These are phyloP conservation scores for Hirsutella minnesotensis DNA, from an alignment of 2,329 filamentous ascomycete species.

Conservation along the genomic window DNA sequence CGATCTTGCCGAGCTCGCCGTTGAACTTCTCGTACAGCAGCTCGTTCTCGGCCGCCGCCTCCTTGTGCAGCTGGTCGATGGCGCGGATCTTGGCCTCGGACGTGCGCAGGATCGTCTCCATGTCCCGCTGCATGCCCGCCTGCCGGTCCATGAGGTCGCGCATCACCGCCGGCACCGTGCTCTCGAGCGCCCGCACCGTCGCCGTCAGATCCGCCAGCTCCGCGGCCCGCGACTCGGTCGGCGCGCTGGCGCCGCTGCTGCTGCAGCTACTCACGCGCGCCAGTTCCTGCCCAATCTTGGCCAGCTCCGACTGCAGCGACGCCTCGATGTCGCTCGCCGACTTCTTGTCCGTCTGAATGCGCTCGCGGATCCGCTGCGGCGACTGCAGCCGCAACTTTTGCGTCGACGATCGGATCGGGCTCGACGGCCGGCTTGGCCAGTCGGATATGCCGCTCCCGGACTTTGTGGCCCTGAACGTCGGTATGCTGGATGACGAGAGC, in stretches of 20 bases:
- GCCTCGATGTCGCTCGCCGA: slow-evolving; percentile 59
- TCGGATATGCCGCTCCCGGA: slow-evolving; percentile 14
- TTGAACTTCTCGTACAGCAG: slow-evolving; percentile 88
- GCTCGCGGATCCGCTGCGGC: slow-evolving; percentile 68
- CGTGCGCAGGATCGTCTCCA: slow-evolving; percentile 59
- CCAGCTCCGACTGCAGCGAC: slow-evolving; percentile 62
- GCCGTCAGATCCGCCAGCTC: slow-evolving; percentile 39
- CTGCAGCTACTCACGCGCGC: too few species aligned
- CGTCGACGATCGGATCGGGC: slow-evolving; percentile 19
- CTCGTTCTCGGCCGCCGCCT: slow-evolving; percentile 83
- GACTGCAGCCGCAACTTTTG: slow-evolving; percentile 57
- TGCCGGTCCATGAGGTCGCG: slow-evolving; percentile 50
- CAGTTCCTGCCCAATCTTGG: slow-evolving; percentile 72
- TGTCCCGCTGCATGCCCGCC: slow-evolving; percentile 53
- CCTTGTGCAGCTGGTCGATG: slow-evolving; percentile 80
- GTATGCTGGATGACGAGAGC: slow-evolving; percentile 42
- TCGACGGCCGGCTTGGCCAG: slow-evolving; percentile 11
- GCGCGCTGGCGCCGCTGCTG: slow-evolving; percentile 23
- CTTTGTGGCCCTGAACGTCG: slow-evolving; percentile 33
- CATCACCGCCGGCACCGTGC: slow-evolving; percentile 47
- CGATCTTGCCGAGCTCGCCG: slow-evolving; percentile 73
- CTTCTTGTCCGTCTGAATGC: slow-evolving; percentile 70
- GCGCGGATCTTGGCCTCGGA: slow-evolving; percentile 69
- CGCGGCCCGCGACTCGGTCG: slow-evolving; percentile 13
- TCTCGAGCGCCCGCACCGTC: slow-evolving; percentile 55